Base-by-base conservation (phyloP, 768 basidiomycete genomes). In the Russula sp. region DNA sequence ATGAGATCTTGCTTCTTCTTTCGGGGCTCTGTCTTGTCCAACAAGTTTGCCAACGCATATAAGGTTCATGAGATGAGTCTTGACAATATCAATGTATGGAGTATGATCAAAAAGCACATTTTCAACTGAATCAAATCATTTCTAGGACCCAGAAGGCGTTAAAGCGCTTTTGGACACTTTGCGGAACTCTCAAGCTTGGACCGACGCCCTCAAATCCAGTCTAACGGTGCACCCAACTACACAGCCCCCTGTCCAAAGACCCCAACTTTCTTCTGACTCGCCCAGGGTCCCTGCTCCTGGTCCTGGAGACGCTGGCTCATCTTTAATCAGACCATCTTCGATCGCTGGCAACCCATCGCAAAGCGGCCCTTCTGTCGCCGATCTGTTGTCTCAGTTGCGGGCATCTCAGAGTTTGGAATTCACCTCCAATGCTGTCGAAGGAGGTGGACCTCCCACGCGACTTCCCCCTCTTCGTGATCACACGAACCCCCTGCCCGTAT, bases 131-230 rank as follows among this genome's bases (percentile, higher is more conserved):
- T 22, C 18, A n/a, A 55, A 31, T 27, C 18, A 6, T 39, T 51
- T 35, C 31, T 45, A 68, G 67, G 65, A 68, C n/a, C 67, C 65
- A 8, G 57, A 66, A 7, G 65, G 61, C 2, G n/a, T 94, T 53
- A 81, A 83, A 68, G 84, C 88, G 32, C 78, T 93, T 31, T 80
- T 94, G 18, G 87, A 91, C 57, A 82, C 83, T 65, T 77, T 92
- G 13, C 78, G 82, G 55, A 73, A 79, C 3, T 91, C 90, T 4
- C 79, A 83, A 68, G 87, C 84, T 27, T 91, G 87, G 88, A 81
- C 86, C 68, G 78, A 85, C 54, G 70, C 77, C 1, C 66, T 77
- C 16, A 71, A 54, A 54, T 54, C 70, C 47, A 53, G 35, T 44
- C 60, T 44, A 37, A 56, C 44, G 57, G 44, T 40, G 27, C 45